These are phyloP conservation scores for Aspergillus saccharolyticus DNA, from an alignment of 495 filamentous ascomycete species.

Conservation along the genomic window DNA sequence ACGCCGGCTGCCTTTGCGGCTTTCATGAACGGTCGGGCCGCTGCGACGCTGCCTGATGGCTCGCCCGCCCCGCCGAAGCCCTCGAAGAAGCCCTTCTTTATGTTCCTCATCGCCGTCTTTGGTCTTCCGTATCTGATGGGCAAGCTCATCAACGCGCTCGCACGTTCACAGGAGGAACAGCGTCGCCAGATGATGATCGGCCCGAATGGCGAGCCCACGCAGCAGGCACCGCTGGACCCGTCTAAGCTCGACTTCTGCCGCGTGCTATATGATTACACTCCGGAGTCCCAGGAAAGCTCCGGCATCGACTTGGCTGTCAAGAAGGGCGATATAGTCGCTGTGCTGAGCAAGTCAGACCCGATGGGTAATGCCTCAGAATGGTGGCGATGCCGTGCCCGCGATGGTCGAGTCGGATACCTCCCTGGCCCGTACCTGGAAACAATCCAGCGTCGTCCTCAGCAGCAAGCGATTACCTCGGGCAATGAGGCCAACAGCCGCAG, in stretches of 20 bases:
- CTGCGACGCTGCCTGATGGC: conserved; percentile 50
- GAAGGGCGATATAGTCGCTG: conserved; percentile 94
- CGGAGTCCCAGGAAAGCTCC: conserved; percentile 57
- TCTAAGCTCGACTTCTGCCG: conserved; percentile 92
- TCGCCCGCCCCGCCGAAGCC: conserved; percentile 59
- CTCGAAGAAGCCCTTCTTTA: conserved; percentile 88
- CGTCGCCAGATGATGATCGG: conserved; percentile 50
- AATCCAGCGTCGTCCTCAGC: conserved; percentile 63
- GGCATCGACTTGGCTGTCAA: conserved; percentile 87
- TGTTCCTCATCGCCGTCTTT: conserved; percentile 93
- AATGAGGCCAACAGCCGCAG: conserved; percentile 47
- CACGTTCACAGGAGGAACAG: conserved; percentile 76
- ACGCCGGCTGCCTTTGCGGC: conserved; percentile 85
- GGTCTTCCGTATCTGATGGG: conserved; percentile 93
- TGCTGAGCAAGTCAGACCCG: conserved; percentile 88
- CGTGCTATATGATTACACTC: conserved; percentile 88
- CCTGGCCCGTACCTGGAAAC: conserved; percentile 84
- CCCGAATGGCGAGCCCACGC: conserved; percentile 43
- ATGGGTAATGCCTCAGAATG: conserved; percentile 89
- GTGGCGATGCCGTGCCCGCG: conserved; percentile 94
- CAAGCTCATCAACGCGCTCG: conserved; percentile 82
- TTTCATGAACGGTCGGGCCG: conserved; percentile 57
- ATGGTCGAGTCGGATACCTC: conserved; percentile 86
- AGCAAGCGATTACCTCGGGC: conserved; percentile 46
- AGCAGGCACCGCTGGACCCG: conserved; percentile 60